Base-by-base conservation (phyloP, 148 eudicot genomes). In the Rhododendron kiyosumense region DNA sequence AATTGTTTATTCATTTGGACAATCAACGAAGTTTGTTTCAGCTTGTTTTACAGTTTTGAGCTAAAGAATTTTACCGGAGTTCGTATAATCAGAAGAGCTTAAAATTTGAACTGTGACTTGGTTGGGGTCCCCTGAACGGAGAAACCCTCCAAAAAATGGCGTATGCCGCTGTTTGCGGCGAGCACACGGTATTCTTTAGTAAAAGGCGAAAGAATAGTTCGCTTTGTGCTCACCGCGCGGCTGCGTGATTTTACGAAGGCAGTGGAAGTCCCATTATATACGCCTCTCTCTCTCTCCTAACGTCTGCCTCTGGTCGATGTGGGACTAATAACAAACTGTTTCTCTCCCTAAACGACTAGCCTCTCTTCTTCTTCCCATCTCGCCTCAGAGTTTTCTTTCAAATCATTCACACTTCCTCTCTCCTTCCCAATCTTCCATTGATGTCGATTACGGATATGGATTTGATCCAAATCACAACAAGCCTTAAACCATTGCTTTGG, bases 151-250 rank as follows among this genome's bases (percentile, higher is more conserved):
- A 79, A 85, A 85, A 85, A 78, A 57, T 20, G 77, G 87, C 61
- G 57, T 86, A 82, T 82, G 85, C 85, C 51, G 26, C 81, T 75
- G 18, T 24, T 45, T 82, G 85, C 85, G 45, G n/a, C 83, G 81
- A 48, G 28, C 86, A 87, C 88, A 87, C 78, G 78, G 88, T 83
- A 87, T 83, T 87, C 85, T 87, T 83, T 87, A 87, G 86, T 84
- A 87, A 84, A 84, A 84, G 88, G 84, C 84, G 86, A 87, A 87
- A 87, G 84, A 87, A 84, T 78, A 87, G 80, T 87, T 87, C 87
- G 87, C 87, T 86, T 43, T 86, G 87, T 81, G 76, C 52, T 79
- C 83, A 78, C 61, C 36, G 61, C 86, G 38, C 76, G 77, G 83
- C 86, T 78, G 86, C 83, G 57, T 59, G 75, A 17, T 46, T 46